phyloP scores from a whole-genome alignment of 2,329 filamentous ascomycete species.

The Pseudogymnoascus sp. region DNA sequence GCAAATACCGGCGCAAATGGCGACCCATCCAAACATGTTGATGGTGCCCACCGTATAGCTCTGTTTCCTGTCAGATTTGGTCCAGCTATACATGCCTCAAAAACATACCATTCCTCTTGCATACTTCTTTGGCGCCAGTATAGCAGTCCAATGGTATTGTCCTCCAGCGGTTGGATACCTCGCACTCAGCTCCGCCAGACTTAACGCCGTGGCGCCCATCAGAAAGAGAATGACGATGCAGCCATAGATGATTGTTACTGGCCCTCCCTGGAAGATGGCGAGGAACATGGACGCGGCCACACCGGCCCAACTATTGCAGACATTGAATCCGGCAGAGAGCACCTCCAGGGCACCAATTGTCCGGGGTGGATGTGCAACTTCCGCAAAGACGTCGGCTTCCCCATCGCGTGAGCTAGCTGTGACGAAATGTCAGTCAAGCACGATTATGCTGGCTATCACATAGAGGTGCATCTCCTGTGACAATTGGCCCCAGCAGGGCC shows the following conservation, averaged over 20 bases:
- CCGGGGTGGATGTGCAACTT: background rate
- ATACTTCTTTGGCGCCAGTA: constrained; percentile 38
- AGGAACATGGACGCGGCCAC: background rate
- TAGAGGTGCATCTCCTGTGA: background rate
- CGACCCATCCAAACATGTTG: constrained; percentile 1
- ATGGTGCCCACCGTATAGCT: constrained; percentile 1
- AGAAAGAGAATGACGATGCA: constrained; percentile 1
- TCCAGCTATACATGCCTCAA: background rate
- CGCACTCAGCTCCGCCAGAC: background rate
- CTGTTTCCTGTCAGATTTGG: background rate
- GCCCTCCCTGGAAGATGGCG: background rate
- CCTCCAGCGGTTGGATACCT: constrained; percentile 34
- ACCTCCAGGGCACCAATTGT: background rate
- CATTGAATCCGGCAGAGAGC: background rate
- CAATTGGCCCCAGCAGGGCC: background rate
- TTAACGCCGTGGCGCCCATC: background rate
- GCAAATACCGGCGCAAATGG: constrained; percentile 3
- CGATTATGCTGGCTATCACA: background rate
- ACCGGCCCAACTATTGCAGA: constrained; percentile 4
- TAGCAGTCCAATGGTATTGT: constrained; percentile 51
- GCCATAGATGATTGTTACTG: background rate
- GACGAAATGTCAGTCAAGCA: background rate
- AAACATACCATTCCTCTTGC: constrained; percentile 1
- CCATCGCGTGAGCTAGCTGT: background rate
- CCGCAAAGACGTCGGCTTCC: background rate